Base-by-base conservation (phyloP, 140 eudicot species). In the Anethum foeniculum region DNA sequence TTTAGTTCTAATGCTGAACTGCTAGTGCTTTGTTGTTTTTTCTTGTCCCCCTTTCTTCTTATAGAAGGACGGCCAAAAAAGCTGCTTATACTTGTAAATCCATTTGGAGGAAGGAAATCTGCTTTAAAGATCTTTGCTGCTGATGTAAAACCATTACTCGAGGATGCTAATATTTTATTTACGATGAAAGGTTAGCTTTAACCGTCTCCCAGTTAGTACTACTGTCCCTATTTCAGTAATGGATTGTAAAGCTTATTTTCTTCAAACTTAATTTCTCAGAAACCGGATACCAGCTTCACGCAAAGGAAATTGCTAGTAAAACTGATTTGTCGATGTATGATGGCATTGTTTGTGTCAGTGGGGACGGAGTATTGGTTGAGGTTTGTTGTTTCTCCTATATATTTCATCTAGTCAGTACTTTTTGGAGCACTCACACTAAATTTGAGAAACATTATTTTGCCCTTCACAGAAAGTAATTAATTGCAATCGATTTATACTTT, bases 281-380 rank as follows among this genome's bases (percentile, higher is more conserved):
- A 86, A 94, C 97, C 43, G 81, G 82, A 82, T 72, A 89, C 81
- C 97, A 87, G 83, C 94, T 90, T 76, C 97, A 94, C n/a, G 98
- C 98, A 4, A 94, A 94, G 86, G 93, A 94, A 87, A 83, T 94
- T 77, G 89, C 89, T 82, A 82, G 83, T 43, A 81, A 86, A 38
- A 65, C 92, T 84, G 98, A 94, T 81, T 90, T 94, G 32, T 79
- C 88, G 52, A 89, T 85, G 80, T 89, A 90, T 82, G 98, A 94
- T 83, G 98, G 98, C 8, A 86, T 94, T 75, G 86, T 94, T 77
- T 94, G 97, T 87, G 95, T 92, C 76, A 92, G 97, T 13, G 98
- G 98, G 14, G 98, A 94, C 76, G 97, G 98, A 71, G 82, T 92
- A 80, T 80, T 94, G 82, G 98, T 90, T 80, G 98, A 94, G 98